These are phyloP conservation scores for Setomelanomma holmii DNA, from an alignment of 2,329 filamentous ascomycete species.

Conservation along the genomic window DNA sequence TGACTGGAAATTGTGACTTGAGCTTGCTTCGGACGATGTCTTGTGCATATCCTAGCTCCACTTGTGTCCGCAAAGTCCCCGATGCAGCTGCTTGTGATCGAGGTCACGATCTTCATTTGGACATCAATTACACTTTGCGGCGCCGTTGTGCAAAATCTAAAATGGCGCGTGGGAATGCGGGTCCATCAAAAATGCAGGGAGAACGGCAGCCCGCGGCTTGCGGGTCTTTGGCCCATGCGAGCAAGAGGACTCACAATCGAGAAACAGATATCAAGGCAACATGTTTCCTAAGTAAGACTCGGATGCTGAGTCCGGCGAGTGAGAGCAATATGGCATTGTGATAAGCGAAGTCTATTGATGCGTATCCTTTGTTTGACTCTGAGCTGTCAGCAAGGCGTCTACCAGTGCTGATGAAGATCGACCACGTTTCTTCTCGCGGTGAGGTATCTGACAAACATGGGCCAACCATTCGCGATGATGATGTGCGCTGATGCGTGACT, in stretches of 20 bases:
- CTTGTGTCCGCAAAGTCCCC: neutral
- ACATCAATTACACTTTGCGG: neutral
- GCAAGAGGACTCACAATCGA: neutral
- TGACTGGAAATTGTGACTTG: neutral
- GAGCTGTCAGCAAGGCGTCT: neutral
- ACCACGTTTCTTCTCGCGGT: conserved; percentile 1
- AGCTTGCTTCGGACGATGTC: neutral
- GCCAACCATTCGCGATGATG: conserved; percentile 10
- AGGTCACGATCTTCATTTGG: neutral
- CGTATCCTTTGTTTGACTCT: conserved; percentile 4
- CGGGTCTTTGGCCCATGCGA: neutral
- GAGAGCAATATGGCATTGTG: neutral
- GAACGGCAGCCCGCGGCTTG: neutral
- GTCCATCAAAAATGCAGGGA: conserved; percentile 6
- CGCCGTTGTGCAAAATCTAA: conserved; percentile 1
- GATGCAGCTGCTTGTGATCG: neutral
- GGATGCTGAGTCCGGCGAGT: neutral
- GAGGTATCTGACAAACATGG: conserved; percentile 13
- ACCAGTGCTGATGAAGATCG: conserved; percentile 1
- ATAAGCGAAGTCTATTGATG: neutral
- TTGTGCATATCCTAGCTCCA: conserved; percentile 1
- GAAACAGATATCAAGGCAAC: neutral
- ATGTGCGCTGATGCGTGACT: conserved; percentile 22
- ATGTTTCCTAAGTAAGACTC: neutral
- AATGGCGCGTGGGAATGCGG: conserved; percentile 16